These are phyloP conservation scores for Podila epigama DNA, from an alignment of 192 early-diverging fungal species.

Conservation along the genomic window DNA sequence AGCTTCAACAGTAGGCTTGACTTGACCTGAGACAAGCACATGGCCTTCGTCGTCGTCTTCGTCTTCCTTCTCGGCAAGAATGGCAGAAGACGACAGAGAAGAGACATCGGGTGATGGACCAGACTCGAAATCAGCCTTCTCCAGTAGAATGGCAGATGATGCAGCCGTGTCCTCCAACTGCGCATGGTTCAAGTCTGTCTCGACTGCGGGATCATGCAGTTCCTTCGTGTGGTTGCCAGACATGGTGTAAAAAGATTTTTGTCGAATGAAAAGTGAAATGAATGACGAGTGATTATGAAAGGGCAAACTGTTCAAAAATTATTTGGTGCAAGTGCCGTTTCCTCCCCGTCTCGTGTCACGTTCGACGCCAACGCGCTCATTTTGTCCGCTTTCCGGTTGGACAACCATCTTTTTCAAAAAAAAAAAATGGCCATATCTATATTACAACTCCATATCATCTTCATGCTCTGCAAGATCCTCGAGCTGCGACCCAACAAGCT, in stretches of 20 bases:
- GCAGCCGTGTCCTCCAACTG: slow-evolving; percentile 28
- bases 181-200: slow-evolving; percentile 19
- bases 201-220: slow-evolving; percentile 28
- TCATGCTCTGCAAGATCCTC: slow-evolving; percentile 36
- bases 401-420: too few relatives aligned
- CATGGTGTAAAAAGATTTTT: neutral
- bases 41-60: neutral
- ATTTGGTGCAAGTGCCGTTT: too few relatives aligned
- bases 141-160: slow-evolving; percentile 23
- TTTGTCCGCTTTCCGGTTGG: too few relatives aligned
- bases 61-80: slow-evolving; percentile 21
- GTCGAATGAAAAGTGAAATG: neutral
- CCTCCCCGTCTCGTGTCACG: too few relatives aligned
- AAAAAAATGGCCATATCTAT: neutral
- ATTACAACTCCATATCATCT: slow-evolving; percentile 44
- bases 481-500: slow-evolving; percentile 21
- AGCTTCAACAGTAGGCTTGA: neutral
- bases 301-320: neutral
- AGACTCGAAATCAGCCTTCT: slow-evolving; percentile 32
- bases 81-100: slow-evolving; percentile 29
- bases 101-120: slow-evolving; percentile 31
- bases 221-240: slow-evolving; percentile 21
- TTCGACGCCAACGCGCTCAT: too few relatives aligned
- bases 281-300: neutral
- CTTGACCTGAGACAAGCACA: neutral